Evolutionary conservation across 768 basidiomycete species (phyloP).

Genomic region (Pluteus cervinus): DNA sequence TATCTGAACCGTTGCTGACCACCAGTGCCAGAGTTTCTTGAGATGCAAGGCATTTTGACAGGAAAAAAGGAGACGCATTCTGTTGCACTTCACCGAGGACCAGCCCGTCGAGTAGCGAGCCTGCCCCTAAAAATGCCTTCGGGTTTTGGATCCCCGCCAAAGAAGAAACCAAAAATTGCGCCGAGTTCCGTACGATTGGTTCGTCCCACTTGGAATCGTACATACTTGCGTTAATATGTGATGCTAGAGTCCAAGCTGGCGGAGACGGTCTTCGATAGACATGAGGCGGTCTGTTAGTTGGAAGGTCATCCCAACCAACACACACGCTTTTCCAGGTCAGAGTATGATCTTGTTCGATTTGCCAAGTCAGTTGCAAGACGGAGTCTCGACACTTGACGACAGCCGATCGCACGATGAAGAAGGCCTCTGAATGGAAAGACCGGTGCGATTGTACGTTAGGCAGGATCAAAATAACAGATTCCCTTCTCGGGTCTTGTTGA

Average conservation of each 20-base stretch:
- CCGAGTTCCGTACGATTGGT: no score
- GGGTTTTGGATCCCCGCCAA: conserved; percentile 9
- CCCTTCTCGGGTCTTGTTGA: no score
- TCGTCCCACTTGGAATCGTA: no score
- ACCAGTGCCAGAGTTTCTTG: conserved; percentile 37
- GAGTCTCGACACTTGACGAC: no score
- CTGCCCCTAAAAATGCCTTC: conserved; percentile 24
- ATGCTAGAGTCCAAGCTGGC: no score
- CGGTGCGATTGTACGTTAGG: no score
- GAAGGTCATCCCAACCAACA: conserved; percentile 9
- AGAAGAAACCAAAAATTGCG: conserved; percentile 16
- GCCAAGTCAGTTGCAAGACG: no score
- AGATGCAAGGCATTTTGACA: conserved; percentile 44
- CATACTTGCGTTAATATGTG: no score
- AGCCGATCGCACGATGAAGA: no score
- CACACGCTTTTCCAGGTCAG: conserved; percentile 10
- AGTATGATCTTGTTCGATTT: conserved; percentile 9
- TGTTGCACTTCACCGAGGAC: conserved; percentile 13
- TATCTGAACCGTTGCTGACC: conserved; percentile 1
- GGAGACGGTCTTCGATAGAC: no score
- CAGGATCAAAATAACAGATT: no score
- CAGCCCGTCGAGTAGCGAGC: conserved; percentile 34
- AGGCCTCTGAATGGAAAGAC: no score
- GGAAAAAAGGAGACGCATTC: conserved; percentile 17
- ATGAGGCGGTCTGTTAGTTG: conserved; percentile 24